Evolutionary conservation across 768 basidiomycete species (phyloP).

Genomic region (Hypsizygus marmoreus): DNA sequence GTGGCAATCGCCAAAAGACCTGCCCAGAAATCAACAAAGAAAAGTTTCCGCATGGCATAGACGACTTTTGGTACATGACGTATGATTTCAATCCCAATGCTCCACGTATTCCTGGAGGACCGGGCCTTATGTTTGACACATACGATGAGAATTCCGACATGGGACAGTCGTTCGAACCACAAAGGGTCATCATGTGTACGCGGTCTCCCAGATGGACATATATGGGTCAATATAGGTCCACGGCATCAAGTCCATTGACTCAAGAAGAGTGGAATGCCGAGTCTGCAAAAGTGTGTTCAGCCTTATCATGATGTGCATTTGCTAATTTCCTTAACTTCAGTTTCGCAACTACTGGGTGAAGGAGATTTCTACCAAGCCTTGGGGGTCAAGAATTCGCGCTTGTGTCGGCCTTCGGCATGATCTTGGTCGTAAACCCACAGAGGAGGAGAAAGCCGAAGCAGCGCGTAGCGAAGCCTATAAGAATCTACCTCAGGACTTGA

Average conservation of each 20-base stretch:
- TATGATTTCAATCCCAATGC: slow-evolving; percentile 1
- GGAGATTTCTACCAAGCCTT: background rate
- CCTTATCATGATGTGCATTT: background rate
- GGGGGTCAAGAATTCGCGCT: background rate
- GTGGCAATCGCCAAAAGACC: background rate
- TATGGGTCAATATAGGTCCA: background rate
- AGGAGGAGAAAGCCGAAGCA: background rate
- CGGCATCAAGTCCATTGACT: background rate
- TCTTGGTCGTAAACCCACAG: background rate
- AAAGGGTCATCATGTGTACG: background rate
- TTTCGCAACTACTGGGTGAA: slow-evolving; percentile 1
- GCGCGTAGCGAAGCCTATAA: background rate
- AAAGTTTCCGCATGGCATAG: background rate
- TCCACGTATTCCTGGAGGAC: background rate
- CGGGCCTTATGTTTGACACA: background rate
- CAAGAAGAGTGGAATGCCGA: background rate
- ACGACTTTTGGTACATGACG: background rate
- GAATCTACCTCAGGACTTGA: background rate
- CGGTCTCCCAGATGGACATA: background rate
- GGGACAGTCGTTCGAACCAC: too few species aligned
- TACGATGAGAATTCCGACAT: background rate
- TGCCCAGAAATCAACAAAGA: background rate
- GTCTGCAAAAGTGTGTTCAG: background rate
- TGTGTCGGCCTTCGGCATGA: background rate
- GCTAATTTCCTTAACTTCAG: background rate